Evolutionary conservation across 192 early-diverging fungal species (phyloP), one percentile per base, ranked within the genome.

Genomic region (Podila epigama): DNA sequence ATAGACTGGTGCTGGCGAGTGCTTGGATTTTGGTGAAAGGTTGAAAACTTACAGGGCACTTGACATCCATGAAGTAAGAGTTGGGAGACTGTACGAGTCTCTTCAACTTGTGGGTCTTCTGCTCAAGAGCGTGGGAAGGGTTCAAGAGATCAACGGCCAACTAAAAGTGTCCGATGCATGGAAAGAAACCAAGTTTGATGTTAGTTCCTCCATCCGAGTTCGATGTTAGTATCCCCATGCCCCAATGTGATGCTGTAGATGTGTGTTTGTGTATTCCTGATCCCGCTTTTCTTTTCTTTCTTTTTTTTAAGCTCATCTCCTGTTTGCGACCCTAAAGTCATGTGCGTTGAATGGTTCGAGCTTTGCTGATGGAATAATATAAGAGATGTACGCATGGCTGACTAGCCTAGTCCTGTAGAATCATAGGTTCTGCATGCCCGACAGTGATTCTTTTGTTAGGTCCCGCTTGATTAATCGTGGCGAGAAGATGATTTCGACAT

Each of bases 51-150:
- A 77, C 73, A 77, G 92, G 86, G 90, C 94, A 96, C 87, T 96
- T 96, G 63, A 97, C 95, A 79, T 97, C 96, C 94, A 97, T 97
- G 83, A 97, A 97, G 90, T 91, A 97, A 34, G 96, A 96, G 92
- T 97, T 94, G 70, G 95, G 95, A 83, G 88, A 90, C 88, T 95
- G 96, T 81, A 97, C 96, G 52, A 96, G 86, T 84, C 96, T 90
- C 91, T 97, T 97, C 69, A 97, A 92, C 88, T 97, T 97, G 93
- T 97, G 94, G 80, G 86, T 81, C 78, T 90, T 89, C 83, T 88
- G 87, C 89, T 97, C 92, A 82, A 81, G 83, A 75, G 89, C 87
- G 64, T 88, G 83, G 75, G 89, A 86, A 51, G 95, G 95, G 90
- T 95, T 95, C 60, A 97, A 90, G 82, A 97, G 93, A 85, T 97